Evolutionary conservation across 2,329 filamentous ascomycete species (phyloP).

Genomic region (Nakataea oryzae): DNA sequence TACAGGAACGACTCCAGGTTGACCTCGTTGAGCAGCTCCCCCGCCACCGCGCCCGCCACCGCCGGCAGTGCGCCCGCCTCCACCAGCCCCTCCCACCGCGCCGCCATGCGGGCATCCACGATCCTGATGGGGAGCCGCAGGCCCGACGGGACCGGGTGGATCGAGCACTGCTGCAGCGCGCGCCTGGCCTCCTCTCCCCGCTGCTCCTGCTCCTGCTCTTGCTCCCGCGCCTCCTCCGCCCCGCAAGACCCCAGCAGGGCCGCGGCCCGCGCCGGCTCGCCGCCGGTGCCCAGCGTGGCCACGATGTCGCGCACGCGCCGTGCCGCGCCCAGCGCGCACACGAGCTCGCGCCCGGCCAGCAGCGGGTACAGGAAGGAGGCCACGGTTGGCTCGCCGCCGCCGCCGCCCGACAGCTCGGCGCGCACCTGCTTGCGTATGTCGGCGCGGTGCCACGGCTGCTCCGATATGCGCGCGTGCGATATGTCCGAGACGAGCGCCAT

Average conservation of each 20-base stretch:
- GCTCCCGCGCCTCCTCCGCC: neutral
- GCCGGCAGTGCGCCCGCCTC: slow-evolving; percentile 33
- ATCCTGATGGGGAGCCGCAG: slow-evolving; percentile 47
- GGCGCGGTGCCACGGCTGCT: slow-evolving; percentile 34
- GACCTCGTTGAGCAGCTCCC: slow-evolving; percentile 23
- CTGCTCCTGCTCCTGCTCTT: neutral
- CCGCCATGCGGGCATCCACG: slow-evolving; percentile 31
- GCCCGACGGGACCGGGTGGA: slow-evolving; percentile 23
- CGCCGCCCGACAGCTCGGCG: slow-evolving; percentile 48
- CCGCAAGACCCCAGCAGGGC: slow-evolving; percentile 34
- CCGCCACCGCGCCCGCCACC: slow-evolving; percentile 25
- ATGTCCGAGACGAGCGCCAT: slow-evolving; percentile 66
- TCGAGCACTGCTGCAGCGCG: slow-evolving; percentile 22
- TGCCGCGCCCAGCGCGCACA: slow-evolving; percentile 58
- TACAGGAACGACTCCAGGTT: slow-evolving; percentile 63
- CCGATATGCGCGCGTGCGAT: slow-evolving; percentile 38
- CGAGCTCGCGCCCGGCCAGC: slow-evolving; percentile 42
- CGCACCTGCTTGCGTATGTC: slow-evolving; percentile 56
- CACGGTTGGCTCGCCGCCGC: slow-evolving; percentile 40
- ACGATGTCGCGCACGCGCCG: slow-evolving; percentile 58
- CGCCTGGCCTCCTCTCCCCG: slow-evolving; percentile 12
- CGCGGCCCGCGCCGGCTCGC: slow-evolving; percentile 47
- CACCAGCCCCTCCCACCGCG: slow-evolving; percentile 27
- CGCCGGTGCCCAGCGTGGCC: slow-evolving; percentile 48
- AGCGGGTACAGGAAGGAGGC: slow-evolving; percentile 49